Base-by-base conservation (phyloP, 2,329 filamentous ascomycete genomes). In the Gliomastix tumulicola region DNA sequence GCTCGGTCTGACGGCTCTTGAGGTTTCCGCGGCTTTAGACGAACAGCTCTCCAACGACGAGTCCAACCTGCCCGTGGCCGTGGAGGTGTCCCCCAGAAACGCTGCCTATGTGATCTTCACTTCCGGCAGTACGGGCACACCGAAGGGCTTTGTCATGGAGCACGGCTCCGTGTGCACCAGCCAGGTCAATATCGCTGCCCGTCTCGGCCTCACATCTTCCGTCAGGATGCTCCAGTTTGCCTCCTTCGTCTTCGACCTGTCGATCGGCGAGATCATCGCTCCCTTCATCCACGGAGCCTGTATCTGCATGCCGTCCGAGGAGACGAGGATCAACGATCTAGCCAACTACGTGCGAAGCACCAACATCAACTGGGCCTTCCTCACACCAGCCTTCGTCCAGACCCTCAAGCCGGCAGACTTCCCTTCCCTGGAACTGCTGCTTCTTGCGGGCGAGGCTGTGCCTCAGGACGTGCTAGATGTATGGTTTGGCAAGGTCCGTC, bases 131-230 rank as follows among this genome's bases (percentile, higher is more conserved):
- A 44, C 42, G 3, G 42, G 42, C 17, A 39, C 34, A 13, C 43
- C 43, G 13, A 43, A 44, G 21, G 43, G 43, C 21, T 21, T 44
- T 9, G 33, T 43, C 5, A 42, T 44, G 35, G 38, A 44, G 17
- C 43, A 44, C 15, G 15, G 31, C 18, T 28, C 37, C 12, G 34
- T 44, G 6, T 41, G 38, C 17, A 43, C 41, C n/a, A 41, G 32
- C 18, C 12, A 17, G 12, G 12, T 10, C 6, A 19, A 10, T 10
- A 19, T 6, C 15, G 40, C 27, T 25, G 38, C 27, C 39, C 36
- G 28, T 33, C 32, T 34, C 5, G 16, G 32, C n/a, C 20, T 13
- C 32, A 27, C n/a, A 21, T 30, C 21, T 19, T 21, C 21, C 28
- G 34, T 32, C 12, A 16, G 23, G 13, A 44, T 21, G 39, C 36